These are phyloP conservation scores for Casuarina cunninghamiana DNA, from an alignment of 306 rosid genomes.

Conservation along the genomic window DNA sequence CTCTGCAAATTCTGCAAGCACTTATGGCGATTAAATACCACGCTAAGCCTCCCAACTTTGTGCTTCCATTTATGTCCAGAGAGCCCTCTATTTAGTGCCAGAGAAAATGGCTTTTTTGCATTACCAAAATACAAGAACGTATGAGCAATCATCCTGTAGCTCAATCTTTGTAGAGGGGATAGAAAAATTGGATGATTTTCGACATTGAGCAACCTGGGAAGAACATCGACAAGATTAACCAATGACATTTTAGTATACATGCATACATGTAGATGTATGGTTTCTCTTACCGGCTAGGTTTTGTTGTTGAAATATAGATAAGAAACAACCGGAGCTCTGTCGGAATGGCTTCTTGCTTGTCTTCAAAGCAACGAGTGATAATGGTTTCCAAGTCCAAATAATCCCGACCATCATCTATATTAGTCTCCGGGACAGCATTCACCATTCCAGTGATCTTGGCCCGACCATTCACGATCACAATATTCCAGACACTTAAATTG, in stretches of 20 bases:
- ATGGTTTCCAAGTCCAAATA: background rate
- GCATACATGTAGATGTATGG: too few species aligned
- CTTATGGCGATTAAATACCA: background rate
- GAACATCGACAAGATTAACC: background rate
- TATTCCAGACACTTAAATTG: background rate
- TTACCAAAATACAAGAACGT: conserved; percentile 14
- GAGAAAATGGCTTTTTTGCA: background rate
- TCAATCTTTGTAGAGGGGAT: conserved; percentile 3
- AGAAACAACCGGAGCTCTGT: conserved; percentile 13
- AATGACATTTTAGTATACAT: background rate
- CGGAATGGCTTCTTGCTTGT: background rate
- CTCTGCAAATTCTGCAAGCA: background rate
- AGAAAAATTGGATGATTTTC: conserved; percentile 13
- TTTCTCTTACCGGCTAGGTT: background rate
- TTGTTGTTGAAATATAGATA: background rate
- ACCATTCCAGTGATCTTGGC: conserved; percentile 5
- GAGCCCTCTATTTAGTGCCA: background rate
- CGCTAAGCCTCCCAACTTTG: background rate
- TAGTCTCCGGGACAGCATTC: background rate
- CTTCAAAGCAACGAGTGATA: background rate
- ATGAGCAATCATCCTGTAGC: conserved; percentile 1
- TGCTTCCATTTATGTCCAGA: background rate
- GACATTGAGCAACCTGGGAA: conserved; percentile 4
- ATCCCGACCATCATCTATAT: background rate
- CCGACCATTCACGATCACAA: conserved; percentile 11